Conservation (phyloP, 1,284 basidiomycete genomes). For the Cutaneotrichosporon cavernicola region DNA sequence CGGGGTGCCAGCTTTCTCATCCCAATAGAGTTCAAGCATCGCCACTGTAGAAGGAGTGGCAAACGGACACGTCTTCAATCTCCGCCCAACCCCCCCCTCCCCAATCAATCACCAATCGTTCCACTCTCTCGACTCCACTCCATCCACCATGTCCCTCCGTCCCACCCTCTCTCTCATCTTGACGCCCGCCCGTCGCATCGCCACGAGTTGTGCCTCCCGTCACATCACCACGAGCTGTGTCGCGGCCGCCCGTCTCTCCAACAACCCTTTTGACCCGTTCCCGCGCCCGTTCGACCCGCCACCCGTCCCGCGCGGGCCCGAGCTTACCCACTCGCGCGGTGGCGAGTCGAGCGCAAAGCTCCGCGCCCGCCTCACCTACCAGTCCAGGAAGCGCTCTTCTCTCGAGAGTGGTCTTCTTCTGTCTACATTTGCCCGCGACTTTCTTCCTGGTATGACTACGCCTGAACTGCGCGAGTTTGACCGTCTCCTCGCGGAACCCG, state of each 20-base stretch:
- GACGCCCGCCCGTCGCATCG: not conserved
- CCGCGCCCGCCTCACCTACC: slow-evolving; percentile 85
- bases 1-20: too few relatives aligned
- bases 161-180: not conserved
- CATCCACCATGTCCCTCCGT: not conserved
- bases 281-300: slow-evolving; percentile 47
- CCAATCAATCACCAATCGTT: not conserved
- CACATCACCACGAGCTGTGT: not conserved
- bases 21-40: not conserved
- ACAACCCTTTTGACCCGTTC: slow-evolving; percentile 40
- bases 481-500: slow-evolving; percentile 88
- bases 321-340: slow-evolving; percentile 55
- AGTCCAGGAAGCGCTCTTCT: slow-evolving; percentile 90
- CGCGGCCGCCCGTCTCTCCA: not conserved
- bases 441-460: slow-evolving; percentile 66
- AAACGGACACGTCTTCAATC: not conserved
- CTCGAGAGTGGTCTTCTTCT: slow-evolving; percentile 90
- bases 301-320: slow-evolving; percentile 29
- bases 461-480: slow-evolving; percentile 87
- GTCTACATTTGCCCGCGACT: slow-evolving; percentile 85
- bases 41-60: not conserved
- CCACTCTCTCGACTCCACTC: slow-evolving; percentile 1
- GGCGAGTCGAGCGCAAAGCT: slow-evolving; percentile 60
- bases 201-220: not conserved
- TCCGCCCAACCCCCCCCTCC: not conserved